These are phyloP conservation scores for Zostera marina DNA, from an alignment of 116 monocot species.

Conservation along the genomic window DNA sequence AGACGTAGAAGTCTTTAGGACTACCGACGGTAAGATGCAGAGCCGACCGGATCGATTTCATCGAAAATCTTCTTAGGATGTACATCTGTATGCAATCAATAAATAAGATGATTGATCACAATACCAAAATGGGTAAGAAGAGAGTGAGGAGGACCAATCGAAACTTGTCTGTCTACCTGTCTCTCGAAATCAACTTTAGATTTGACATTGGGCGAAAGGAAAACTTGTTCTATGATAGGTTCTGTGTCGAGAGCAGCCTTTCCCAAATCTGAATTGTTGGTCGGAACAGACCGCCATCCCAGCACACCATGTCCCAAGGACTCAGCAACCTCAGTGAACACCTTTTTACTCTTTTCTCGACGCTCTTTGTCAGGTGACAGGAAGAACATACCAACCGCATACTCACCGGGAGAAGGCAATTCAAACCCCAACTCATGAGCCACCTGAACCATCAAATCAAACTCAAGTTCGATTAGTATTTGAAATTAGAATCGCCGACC, in stretches of 20 bases:
- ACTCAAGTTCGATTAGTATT: too few species aligned
- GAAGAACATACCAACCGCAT: slow-evolving; percentile 94
- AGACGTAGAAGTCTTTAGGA: slow-evolving; percentile 81
- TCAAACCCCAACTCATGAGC: slow-evolving; percentile 62
- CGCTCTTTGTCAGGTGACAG: slow-evolving; percentile 47
- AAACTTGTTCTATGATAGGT: slow-evolving; percentile 88
- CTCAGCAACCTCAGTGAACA: slow-evolving; percentile 69
- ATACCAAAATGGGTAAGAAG: too few species aligned
- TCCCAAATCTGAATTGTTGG: slow-evolving; percentile 72
- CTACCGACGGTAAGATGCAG: slow-evolving; percentile 61
- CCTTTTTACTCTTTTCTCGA: slow-evolving; percentile 56
- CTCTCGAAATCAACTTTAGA: slow-evolving; percentile 73
- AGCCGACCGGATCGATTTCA: slow-evolving; percentile 75
- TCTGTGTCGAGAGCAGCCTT: slow-evolving; percentile 79
- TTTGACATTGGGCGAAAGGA: slow-evolving; percentile 51
- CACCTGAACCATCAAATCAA: slow-evolving; percentile 24
- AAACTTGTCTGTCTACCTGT: too few species aligned
- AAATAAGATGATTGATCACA: too few species aligned
- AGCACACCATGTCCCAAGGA: slow-evolving; percentile 87
- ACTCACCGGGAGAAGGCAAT: slow-evolving; percentile 69
- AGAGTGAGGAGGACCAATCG: too few species aligned
- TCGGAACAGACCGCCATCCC: slow-evolving; percentile 94
- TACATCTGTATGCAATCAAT: slow-evolving; percentile 50
- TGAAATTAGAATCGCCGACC: too few species aligned
- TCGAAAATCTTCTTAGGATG: slow-evolving; percentile 72